phyloP scores from a whole-genome alignment of 2,329 filamentous ascomycete species.

The Mollisiaceae sp. region DNA sequence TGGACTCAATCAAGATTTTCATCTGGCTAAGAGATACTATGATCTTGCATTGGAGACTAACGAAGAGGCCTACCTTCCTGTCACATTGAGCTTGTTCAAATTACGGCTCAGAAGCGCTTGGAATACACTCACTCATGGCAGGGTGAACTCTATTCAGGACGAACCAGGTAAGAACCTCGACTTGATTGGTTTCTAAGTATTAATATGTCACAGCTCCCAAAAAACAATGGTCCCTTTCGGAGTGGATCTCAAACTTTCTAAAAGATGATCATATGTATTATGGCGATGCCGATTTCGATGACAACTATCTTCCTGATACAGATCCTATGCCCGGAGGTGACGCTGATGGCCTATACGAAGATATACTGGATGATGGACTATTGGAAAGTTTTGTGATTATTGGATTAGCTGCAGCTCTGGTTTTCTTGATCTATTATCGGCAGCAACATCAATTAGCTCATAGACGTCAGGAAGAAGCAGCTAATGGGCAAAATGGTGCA shows the following conservation, averaged over 20 bases:
- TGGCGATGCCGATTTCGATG: constrained; percentile 57
- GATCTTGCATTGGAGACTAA: constrained; percentile 92
- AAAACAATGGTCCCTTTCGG: constrained; percentile 77
- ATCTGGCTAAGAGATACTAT: constrained; percentile 95
- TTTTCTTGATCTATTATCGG: constrained; percentile 81
- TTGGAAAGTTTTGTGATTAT: constrained; percentile 87
- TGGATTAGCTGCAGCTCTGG: constrained; percentile 73
- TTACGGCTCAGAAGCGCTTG: constrained; percentile 85
- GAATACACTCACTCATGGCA: constrained; percentile 91
- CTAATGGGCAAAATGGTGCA: constrained; percentile 42
- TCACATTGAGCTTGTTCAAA: constrained; percentile 86
- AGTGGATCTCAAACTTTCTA: constrained; percentile 89
- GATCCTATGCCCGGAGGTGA: constrained; percentile 62
- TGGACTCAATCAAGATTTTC: constrained; percentile 91
- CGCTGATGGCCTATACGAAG: constrained; percentile 61
- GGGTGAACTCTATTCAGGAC: constrained; percentile 88
- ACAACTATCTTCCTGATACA: constrained; percentile 50
- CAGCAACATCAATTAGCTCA: constrained; percentile 69
- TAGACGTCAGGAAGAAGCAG: constrained; percentile 48
- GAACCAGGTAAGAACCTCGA: constrained; percentile 72
- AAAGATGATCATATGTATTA: constrained; percentile 67
- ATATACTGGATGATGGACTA: constrained; percentile 75
- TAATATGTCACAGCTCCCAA: constrained; percentile 60
- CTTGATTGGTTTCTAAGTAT: constrained; percentile 14
- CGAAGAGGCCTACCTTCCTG: constrained; percentile 89